Percentiles rank a stretch among this genome's conserved stretches.
These are phyloP conservation scores for Paracoccidioides lutzii DNA, from an alignment of 2,329 filamentous ascomycete species.

Conservation along the genomic window DNA sequence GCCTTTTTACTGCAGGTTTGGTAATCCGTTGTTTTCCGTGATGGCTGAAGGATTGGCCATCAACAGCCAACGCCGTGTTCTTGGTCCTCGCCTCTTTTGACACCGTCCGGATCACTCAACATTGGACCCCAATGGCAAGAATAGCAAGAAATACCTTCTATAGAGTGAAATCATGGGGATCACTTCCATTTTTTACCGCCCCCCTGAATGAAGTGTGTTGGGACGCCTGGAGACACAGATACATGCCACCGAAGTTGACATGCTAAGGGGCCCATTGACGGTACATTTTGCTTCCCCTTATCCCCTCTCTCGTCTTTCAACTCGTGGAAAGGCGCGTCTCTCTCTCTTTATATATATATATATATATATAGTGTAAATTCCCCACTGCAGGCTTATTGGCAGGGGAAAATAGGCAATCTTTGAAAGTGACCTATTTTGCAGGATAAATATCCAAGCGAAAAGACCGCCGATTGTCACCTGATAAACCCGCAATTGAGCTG, in stretches of 20 bases:
- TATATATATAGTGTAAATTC: no score
- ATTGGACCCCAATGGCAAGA: background rate
- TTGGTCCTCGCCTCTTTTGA: background rate
- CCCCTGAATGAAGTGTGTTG: constrained; percentile 2
- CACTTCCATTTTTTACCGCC: constrained; percentile 2
- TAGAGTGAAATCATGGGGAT: constrained; percentile 1
- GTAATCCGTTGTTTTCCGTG: background rate
- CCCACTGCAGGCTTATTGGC: background rate
- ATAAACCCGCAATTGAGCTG: background rate
- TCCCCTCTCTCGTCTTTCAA: background rate
- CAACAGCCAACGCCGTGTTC: constrained; percentile 1
- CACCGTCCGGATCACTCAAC: constrained; percentile 1
- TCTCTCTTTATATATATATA: no score
- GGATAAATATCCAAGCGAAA: background rate
- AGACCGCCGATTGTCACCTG: background rate
- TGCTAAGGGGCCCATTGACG: background rate
- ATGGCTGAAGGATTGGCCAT: background rate
- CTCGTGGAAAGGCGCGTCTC: background rate
- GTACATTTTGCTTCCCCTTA: background rate
- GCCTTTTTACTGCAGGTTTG: constrained; percentile 1
- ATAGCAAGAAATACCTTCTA: constrained; percentile 2
- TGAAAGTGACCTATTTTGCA: no score
- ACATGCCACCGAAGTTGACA: background rate
- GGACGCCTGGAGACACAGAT: background rate
- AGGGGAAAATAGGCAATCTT: no score